Evolutionary conservation across 306 rosid species (phyloP), one percentile per base, ranked within the genome.

Genomic region (Luffa acutangula): DNA sequence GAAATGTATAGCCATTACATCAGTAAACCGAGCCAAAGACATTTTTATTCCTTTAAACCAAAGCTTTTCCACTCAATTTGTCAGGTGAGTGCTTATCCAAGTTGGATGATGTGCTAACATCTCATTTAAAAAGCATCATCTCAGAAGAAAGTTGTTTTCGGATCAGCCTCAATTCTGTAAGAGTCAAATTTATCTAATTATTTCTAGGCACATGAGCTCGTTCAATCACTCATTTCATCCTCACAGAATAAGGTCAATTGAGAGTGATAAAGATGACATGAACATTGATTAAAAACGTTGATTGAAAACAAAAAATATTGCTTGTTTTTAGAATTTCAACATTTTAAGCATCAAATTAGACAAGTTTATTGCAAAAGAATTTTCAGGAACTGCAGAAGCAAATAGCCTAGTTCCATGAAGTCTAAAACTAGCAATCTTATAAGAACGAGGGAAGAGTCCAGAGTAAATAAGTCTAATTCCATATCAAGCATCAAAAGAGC

Each of bases 141-240:
- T 9, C 52, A 20, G 49, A 54, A 76, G 41, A 36, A 76, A 39
- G 53, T 36, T 17, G 39, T 10, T 9, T 36, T 10, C 37, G 5
- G 25, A 9, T 8, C 25, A 72, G 34, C 58, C 25, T 48, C 42
- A 31, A 9, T 20, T 43, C 34, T 11, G 13, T 9, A 41, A 6
- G 65, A 58, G 65, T 20, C 21, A 14, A 2, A 11, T 25, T 9
- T 37, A 54, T 31, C 34, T 42, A 36, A 8, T 1, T 3, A 48
- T 72, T 82, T 78, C 79, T 21, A 72, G 53, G 49, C 15, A 78
- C 75, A 62, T 57, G 39, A 75, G 36, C 80, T 31, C 62, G 1
- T 62, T 62, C 37, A 34, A 11, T 62, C 67, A 62, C 67, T 33
- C 41, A 31, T 25, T 20, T 20, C 64, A 58, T 58, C 21, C 34